Evolutionary conservation across 2,329 filamentous ascomycete genomes (phyloP), one percentile per base, ranked within the genome.

Genomic region (Cladosporium cucumerinum): DNA sequence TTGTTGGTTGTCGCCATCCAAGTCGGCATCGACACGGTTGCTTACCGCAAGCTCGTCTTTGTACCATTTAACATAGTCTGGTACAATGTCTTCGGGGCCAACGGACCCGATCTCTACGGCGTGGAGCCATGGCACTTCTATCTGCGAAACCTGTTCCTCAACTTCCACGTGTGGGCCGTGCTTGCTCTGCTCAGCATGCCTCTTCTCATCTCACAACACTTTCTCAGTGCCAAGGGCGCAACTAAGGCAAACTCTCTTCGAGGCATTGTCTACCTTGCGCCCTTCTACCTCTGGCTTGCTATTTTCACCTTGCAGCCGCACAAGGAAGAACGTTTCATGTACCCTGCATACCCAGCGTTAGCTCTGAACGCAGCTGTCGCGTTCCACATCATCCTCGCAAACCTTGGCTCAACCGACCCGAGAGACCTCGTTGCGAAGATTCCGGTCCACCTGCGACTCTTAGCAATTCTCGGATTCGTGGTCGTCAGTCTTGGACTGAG

Each of bases 241-340:
- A 87, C 87, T 4, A 86, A 89, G 66, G 84, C 90, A 68, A 90
- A 88, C 0, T 85, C 90, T 0, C 78, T 96, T 63, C 88, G 93
- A 39, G 91, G 89, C 11, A 72, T 96, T 57, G 86, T 94, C 23
- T 92, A 97, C 69, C 82, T 94, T 62, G 80, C 86, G 0, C 95
- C 95, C 0, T 96, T 98, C 78, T 99, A 98, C 76, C 84, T 97
- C 74, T 99, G 95, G 95, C 84, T 99, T 30, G 86, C 80, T 3
- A 95, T 98, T 67, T 98, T 99, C 79, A 94, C 91, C 0, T 76
- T 90, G 10, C 95, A 99, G 75, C 92, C 95, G 18, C 95, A 99
- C 80, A 99, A 99, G 74, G 95, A 99, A 76, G 95, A 99, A 78
- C 85, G 95, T 7, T 99, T 99, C 81, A 98, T 99, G 93, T 99